phyloP scores from a whole-genome alignment of 2,329 filamentous ascomycete species.

The Penicillium sclerotigenum region DNA sequence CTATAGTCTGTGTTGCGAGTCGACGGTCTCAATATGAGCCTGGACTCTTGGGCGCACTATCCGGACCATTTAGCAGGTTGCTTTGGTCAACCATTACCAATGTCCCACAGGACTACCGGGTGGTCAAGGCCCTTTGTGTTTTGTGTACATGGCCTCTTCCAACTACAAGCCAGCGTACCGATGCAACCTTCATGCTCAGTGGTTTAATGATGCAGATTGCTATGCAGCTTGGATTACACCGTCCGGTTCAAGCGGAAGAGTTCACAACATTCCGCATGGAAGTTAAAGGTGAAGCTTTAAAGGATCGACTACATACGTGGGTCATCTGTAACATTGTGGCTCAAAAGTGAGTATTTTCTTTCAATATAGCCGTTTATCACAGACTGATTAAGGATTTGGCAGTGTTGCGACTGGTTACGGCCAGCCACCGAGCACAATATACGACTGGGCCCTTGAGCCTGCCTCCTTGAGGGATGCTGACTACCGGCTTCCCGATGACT shows the following conservation, averaged over 20 bases:
- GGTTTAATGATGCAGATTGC: slow-evolving; percentile 65
- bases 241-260: slow-evolving; percentile 59
- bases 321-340: slow-evolving; percentile 65
- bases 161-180: slow-evolving; percentile 58
- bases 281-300: slow-evolving; percentile 58
- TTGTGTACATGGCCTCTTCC: slow-evolving; percentile 63
- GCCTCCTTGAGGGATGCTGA: slow-evolving; percentile 45
- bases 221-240: slow-evolving; percentile 61
- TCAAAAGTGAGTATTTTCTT: slow-evolving; percentile 51
- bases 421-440: slow-evolving; percentile 60
- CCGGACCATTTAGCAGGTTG: slow-evolving; percentile 52
- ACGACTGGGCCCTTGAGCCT: slow-evolving; percentile 54
- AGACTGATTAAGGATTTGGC: slow-evolving; percentile 10
- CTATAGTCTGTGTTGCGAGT: slow-evolving; percentile 59
- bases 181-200: slow-evolving; percentile 62
- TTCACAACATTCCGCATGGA: slow-evolving; percentile 50
- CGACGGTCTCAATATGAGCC: slow-evolving; percentile 56
- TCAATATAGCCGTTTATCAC: neutral
- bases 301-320: slow-evolving; percentile 63
- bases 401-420: slow-evolving; percentile 63
- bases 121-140: slow-evolving; percentile 61
- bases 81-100: slow-evolving; percentile 59
- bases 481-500: slow-evolving; percentile 49
- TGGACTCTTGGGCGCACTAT: slow-evolving; percentile 50
- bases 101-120: slow-evolving; percentile 60